A percentile compares a stretch with the other conserved stretches of the same genome.
Evolutionary conservation across 495 filamentous ascomycete species (phyloP).

Genomic region (Aspergillus taichungensis): DNA sequence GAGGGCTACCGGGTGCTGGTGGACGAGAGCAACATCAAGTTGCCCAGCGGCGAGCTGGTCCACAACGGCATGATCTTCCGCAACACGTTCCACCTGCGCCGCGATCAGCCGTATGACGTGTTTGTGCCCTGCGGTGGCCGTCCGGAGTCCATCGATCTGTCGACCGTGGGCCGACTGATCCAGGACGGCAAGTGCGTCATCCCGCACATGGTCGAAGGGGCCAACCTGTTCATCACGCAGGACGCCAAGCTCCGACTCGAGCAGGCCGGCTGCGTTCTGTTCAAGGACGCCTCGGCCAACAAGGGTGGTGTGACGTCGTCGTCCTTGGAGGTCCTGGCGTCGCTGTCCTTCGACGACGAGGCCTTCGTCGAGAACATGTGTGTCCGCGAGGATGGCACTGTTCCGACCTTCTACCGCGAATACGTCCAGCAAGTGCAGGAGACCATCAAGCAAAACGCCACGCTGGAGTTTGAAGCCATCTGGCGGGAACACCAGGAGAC

Average conservation of each 20-base stretch:
- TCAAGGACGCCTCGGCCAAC: slow-evolving; percentile 97
- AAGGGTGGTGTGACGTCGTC: slow-evolving; percentile 99
- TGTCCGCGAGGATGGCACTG: slow-evolving; percentile 63
- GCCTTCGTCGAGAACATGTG: slow-evolving; percentile 94
- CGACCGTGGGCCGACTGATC: slow-evolving; percentile 77
- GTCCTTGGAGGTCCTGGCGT: slow-evolving; percentile 89
- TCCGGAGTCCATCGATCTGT: slow-evolving; percentile 92
- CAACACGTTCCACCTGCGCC: slow-evolving; percentile 89
- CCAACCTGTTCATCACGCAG: slow-evolving; percentile 98
- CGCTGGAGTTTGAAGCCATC: slow-evolving; percentile 93
- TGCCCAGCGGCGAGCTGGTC: slow-evolving; percentile 79
- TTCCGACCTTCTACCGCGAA: slow-evolving; percentile 79
- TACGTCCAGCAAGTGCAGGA: slow-evolving; percentile 90
- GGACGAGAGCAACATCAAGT: slow-evolving; percentile 76
- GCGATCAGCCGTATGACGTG: slow-evolving; percentile 63
- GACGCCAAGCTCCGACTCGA: slow-evolving; percentile 94
- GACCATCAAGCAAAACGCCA: slow-evolving; percentile 80
- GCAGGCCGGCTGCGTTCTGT: slow-evolving; percentile 84
- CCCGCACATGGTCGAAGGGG: slow-evolving; percentile 94
- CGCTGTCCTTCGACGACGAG: slow-evolving; percentile 83
- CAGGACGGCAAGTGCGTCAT: slow-evolving; percentile 70
- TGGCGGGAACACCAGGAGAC: slow-evolving; percentile 89
- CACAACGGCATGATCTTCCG: slow-evolving; percentile 92
- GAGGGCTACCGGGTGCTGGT: slow-evolving; percentile 89
- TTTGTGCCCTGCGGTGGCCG: slow-evolving; percentile 97